Conservation (phyloP, 2,329 filamentous ascomycete genomes). For the Cercospora canescens region DNA sequence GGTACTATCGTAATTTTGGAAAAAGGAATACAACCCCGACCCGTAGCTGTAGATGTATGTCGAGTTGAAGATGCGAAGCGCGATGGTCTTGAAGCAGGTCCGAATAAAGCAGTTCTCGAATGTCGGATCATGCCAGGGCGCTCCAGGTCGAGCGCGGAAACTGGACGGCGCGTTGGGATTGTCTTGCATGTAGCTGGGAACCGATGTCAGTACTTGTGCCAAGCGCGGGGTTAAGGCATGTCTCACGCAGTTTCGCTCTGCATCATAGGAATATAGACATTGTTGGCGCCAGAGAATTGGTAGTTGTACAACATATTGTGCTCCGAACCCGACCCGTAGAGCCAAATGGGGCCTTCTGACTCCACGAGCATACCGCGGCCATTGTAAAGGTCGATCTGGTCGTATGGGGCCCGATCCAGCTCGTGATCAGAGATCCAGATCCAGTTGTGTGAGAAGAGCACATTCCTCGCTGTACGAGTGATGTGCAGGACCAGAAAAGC, state of each 20-base stretch:
- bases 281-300: constrained; percentile 73
- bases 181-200: constrained; percentile 66
- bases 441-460: constrained; percentile 82
- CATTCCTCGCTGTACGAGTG: constrained; percentile 60
- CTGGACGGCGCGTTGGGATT: constrained; percentile 72
- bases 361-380: constrained; percentile 80
- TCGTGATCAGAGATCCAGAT: constrained; percentile 92
- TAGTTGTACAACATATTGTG: constrained; percentile 73
- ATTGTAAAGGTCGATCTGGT: constrained; percentile 80
- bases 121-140: constrained; percentile 62
- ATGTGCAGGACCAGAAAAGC: constrained; percentile 60
- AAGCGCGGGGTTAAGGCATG: constrained; percentile 9
- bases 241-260: constrained; percentile 77
- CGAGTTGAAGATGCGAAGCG: constrained; percentile 69
- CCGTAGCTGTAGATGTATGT: constrained; percentile 48
- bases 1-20: constrained; percentile 54
- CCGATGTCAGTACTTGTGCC: not conserved
- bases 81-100: constrained; percentile 72
- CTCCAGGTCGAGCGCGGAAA: constrained; percentile 57
- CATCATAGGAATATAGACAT: constrained; percentile 79
- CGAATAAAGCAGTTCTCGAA: constrained; percentile 60
- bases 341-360: constrained; percentile 43
- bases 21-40: constrained; percentile 58
- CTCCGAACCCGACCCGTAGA: constrained; percentile 68
- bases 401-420: constrained; percentile 71